Base-by-base conservation (phyloP, 129 eudicot genomes). In the Gnaphalium uliginosum region DNA sequence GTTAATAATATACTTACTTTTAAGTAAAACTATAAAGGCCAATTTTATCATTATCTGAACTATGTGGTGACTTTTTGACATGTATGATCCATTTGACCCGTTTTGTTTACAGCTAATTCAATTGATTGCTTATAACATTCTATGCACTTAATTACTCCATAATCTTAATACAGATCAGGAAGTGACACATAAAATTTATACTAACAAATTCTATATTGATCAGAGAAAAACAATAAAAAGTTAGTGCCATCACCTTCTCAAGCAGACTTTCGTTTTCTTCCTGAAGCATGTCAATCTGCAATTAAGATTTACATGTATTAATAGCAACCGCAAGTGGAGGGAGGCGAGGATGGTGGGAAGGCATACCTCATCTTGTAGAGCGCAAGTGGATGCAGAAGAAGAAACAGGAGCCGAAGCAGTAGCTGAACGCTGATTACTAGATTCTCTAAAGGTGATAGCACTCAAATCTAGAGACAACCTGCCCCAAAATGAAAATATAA, bases 261-360 rank as follows among this genome's bases (percentile, higher is more conserved):
- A 82, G 81, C 79, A 92, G 81, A 83, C 76, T 87, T 68, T 89
- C 96, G 63, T 92, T 89, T 81, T 84, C 98, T 82, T 89, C 96
- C 46, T 92, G 96, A 83, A 92, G 85, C 92, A 92, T 92, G 82
- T 92, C 98, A 79, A 92, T 85, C 96, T 92, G 96, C 85, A 79
- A 74, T 35, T 62, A 63, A 30, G 19, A 71, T 39, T 25, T 26
- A 77, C 68, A 59, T 46, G 41, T 62, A 81, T 71, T 75, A 81
- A 78, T 60, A 74, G 71, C 19, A 21, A 41, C 23, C 33, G 10
- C 56, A 39, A 35, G 43, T 60, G 18, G 8, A 4, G 75, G 48
- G 26, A 18, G 75, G 18, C 10, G 24, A 25, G 26, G 54, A 24
- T 69, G 27, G 82, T 43, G 25, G 23, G 35, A 27, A 46, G 13